Evolutionary conservation across 192 early-diverging fungal genomes (phyloP).

Genomic region (Umbelopsis sp.): DNA sequence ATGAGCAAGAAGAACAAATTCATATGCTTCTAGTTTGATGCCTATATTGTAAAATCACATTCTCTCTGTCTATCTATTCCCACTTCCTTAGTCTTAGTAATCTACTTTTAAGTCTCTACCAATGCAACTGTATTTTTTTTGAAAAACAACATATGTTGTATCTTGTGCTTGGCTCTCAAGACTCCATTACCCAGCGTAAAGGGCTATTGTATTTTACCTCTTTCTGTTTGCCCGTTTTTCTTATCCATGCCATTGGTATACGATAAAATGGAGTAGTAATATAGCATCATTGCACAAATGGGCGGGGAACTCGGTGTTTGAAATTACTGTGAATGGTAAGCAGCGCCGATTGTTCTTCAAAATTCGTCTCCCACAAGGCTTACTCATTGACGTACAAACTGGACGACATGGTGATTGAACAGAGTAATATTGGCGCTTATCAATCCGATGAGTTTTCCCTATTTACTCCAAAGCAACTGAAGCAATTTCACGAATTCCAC

Average conservation of each 20-base stretch:
- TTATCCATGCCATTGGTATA: background rate
- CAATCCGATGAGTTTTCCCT: constrained; percentile 2
- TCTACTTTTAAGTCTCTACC: background rate
- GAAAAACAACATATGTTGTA: constrained; percentile 4
- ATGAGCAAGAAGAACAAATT: constrained; percentile 60
- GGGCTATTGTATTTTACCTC: too few relatives aligned
- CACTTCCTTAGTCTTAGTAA: background rate
- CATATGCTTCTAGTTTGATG: constrained; percentile 52
- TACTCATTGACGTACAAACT: background rate
- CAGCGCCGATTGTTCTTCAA: background rate
- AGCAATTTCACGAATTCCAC: constrained; percentile 10
- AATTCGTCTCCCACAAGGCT: background rate
- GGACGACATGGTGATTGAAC: background rate
- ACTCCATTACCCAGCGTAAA: background rate
- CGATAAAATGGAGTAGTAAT: background rate
- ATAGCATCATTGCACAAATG: background rate
- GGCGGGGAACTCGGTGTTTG: too few relatives aligned
- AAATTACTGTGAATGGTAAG: too few relatives aligned
- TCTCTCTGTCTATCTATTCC: background rate
- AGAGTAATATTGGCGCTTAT: background rate
- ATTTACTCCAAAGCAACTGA: background rate
- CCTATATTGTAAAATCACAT: background rate
- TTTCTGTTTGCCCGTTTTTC: background rate
- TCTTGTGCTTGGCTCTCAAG: constrained; percentile 6
- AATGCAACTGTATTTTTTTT: background rate